Evolutionary conservation across 768 basidiomycete genomes (phyloP).

Genomic region (Auricularia heimuer): DNA sequence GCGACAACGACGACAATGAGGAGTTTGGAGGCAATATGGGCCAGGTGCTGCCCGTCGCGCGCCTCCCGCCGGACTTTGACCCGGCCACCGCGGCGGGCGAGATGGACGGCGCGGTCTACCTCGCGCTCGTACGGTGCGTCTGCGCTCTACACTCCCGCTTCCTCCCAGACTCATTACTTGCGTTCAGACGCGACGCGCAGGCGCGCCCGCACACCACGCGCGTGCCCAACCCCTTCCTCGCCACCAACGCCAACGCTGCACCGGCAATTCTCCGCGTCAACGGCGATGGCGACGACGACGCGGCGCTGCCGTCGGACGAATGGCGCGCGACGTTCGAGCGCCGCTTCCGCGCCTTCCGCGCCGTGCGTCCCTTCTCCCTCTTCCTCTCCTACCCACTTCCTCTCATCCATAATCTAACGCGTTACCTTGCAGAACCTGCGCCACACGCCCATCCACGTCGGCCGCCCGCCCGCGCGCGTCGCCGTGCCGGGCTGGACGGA

Average conservation of each 20-base stretch:
- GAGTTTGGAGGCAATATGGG: constrained; percentile 5
- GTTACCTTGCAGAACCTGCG: constrained; percentile 44
- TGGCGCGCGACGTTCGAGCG: constrained; percentile 53
- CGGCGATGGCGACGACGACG: constrained; percentile 15
- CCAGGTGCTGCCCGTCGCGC: constrained; percentile 59
- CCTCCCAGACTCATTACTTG: constrained; percentile 3
- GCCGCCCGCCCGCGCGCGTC: constrained; percentile 15
- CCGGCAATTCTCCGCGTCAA: constrained; percentile 9
- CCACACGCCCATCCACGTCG: constrained; percentile 49
- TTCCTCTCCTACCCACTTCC: background rate
- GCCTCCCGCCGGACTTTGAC: constrained; percentile 59
- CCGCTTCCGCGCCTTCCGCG: constrained; percentile 57
- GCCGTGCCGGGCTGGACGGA: constrained; percentile 32
- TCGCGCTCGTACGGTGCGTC: constrained; percentile 68
- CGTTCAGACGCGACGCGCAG: constrained; percentile 57
- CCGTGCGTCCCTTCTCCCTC: constrained; percentile 30
- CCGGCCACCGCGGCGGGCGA: constrained; percentile 33
- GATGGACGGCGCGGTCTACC: constrained; percentile 65
- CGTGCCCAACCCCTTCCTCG: constrained; percentile 59
- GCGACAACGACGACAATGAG: constrained; percentile 33
- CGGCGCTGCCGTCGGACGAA: constrained; percentile 46
- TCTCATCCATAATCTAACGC: constrained; percentile 4
- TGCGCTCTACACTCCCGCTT: background rate
- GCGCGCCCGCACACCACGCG: constrained; percentile 54
- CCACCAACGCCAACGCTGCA: constrained; percentile 12